Evolutionary conservation across 2,329 filamentous ascomycete genomes (phyloP), one percentile per base, ranked within the genome.

Genomic region (Trichoderma sp.): DNA sequence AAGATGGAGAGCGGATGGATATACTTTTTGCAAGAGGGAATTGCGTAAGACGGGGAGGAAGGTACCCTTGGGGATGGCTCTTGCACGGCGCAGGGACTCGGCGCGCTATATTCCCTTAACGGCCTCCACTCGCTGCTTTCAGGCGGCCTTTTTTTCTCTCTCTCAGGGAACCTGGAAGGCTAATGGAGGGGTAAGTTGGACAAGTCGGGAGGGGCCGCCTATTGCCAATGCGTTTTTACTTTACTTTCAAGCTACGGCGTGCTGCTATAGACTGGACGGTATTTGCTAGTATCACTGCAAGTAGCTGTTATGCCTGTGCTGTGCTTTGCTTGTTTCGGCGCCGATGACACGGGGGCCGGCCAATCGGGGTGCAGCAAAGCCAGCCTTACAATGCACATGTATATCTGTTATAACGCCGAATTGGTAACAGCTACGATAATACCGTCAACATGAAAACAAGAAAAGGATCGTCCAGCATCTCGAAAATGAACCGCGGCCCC

Each of bases 11-110:
- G 43, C 15, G 23, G 63, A 65, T 50, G 62, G 28, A 47, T 64
- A 23, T 57, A 59, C 30, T 67, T 28, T 57, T 39, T n/a, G 23
- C 15, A 34, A 28, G 34, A 43, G 36, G 36, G 66, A 53, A 69
- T 69, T 62, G 66, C 66, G 66, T 69, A 30, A 61, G 57, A 61
- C 30, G n/a, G 39, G 28, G 26, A 50, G 30, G 43, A 34, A 53
- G 43, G 43, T 47, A 47, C n/a, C n/a, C 28, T 30, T 70, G 36
- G 30, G 17, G 20, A 65, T 30, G n/a, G 63, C 32, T 68, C 65
- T 68, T 68, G 65, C 57, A 58, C 39, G 32, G 8, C 30, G 32
- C 64, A 32, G 34, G 59, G 61, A 43, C 9, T 50, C 28, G 30
- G 20, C 34, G 50, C 32, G 64, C 64, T 58, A 58, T 67, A 20